Base-by-base conservation (phyloP, 2,329 filamentous ascomycete genomes). In the Venturia nashicola region DNA sequence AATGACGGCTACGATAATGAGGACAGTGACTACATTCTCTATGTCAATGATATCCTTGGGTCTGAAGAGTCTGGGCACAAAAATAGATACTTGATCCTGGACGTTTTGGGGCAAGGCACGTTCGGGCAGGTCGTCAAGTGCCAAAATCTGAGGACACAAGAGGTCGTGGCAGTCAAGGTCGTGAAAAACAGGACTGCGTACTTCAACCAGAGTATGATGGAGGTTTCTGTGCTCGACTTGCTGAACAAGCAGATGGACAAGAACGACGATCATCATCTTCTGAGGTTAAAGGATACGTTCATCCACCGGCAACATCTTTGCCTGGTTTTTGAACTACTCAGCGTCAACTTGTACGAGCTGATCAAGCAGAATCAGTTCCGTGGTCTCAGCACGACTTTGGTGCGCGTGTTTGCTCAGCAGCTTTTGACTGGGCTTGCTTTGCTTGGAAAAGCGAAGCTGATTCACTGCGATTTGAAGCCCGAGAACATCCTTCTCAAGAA, bases 201-300 rank as follows among this genome's bases (percentile, higher is more conserved):
- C 76, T 99, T 99, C 80, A 99, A 99, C 73, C 94, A 99, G 76
- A 97, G 94, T 76, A 99, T 99, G 94, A 99, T 99, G 94, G 94
- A 99, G 74, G 94, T 99, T 40, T 99, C 94, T 1, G 94, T 99
- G 32, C 81, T 99, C 65, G 94, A 99, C 76, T 74, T 99, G 90
- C 84, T 99, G 72, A 99, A 99, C 75, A 96, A 91, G 68, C 96
- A 97, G 74, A 91, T 97, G 72, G 94, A 99, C 79, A 99, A 97
- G 79, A 97, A 97, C 71, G 94, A 99, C 71, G 94, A 99, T 70
- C 94, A 99, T 71, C 94, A 99, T 75, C 83, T 99, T 34, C 80
- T 99, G 64, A 87, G 94, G 65, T 81, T 99, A 55, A 97, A 97
- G 74, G 94, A 99, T 71, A 99, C 94, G 0, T 99, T 99, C 73